phyloP scores from a whole-genome alignment of 2,329 filamentous ascomycete genomes.

The Diaporthe humulicola region DNA sequence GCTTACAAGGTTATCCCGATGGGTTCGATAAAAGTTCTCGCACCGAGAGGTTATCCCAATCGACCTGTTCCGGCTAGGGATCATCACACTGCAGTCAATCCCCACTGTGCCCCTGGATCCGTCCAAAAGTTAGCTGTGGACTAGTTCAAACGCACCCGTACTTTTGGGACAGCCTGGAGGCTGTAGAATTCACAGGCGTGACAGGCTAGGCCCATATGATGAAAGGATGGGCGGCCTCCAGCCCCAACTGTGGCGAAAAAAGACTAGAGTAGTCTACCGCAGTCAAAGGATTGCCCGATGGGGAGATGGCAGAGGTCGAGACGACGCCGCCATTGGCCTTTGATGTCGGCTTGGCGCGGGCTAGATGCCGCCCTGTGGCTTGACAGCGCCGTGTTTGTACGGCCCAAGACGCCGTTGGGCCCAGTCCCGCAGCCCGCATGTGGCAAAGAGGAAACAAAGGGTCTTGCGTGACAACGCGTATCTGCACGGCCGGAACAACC shows the following conservation, averaged over 20 bases:
- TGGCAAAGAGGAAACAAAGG: not conserved
- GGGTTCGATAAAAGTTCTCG: too few species aligned
- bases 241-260: slow-evolving; percentile 35
- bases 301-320: slow-evolving; percentile 2
- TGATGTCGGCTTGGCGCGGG: not conserved
- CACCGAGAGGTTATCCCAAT: too few species aligned
- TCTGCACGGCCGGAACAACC: not conserved
- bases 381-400: not conserved
- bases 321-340: slow-evolving; percentile 15
- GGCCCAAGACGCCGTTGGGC: not conserved
- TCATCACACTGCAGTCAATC: not conserved
- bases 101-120: not conserved
- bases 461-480: not conserved
- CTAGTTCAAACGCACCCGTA: not conserved
- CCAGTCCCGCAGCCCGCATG: too few species aligned
- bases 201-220: not conserved
- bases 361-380: slow-evolving; percentile 9
- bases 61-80: not conserved
- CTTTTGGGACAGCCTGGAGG: too few species aligned
- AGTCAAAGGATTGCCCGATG: slow-evolving; percentile 24
- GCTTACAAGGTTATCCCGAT: not conserved
- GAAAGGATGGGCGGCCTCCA: slow-evolving; percentile 36
- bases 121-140: not conserved
- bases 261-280: not conserved
- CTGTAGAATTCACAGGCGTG: not conserved